These are phyloP conservation scores for Trametes polyzona DNA, from an alignment of 1,284 basidiomycete genomes.

Conservation along the genomic window DNA sequence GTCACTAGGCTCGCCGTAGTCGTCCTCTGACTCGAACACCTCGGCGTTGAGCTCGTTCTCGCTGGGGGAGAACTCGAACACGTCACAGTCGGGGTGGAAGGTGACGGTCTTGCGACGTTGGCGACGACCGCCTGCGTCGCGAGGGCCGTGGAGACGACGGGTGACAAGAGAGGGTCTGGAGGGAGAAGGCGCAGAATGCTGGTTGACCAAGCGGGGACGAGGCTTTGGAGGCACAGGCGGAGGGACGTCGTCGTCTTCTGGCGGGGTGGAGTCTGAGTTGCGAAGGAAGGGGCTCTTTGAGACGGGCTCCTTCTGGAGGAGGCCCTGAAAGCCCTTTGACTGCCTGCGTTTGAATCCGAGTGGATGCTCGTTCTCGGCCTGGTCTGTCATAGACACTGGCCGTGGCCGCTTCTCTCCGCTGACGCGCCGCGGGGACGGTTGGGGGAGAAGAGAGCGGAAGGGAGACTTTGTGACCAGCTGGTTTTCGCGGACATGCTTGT, in stretches of 20 bases:
- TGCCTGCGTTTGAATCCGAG: conserved; percentile 72
- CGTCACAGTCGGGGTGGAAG: conserved; percentile 85
- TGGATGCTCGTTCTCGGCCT: conserved; percentile 76
- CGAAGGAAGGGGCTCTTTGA: conserved; percentile 84
- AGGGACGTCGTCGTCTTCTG: conserved; percentile 30
- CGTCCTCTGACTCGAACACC: conserved; percentile 49
- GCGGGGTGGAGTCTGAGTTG: conserved; percentile 28
- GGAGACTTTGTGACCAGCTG: conserved; percentile 89
- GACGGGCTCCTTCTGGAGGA: conserved; percentile 77
- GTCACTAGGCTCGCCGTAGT: conserved; percentile 47
- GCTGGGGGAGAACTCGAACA: conserved; percentile 82
- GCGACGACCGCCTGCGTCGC: conserved; percentile 59
- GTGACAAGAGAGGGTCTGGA: conserved; percentile 78
- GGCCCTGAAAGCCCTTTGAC: conserved; percentile 74
- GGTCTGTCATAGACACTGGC: conserved; percentile 66
- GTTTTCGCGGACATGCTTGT: conserved; percentile 80
- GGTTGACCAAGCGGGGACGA: conserved; percentile 18
- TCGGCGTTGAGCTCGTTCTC: conserved; percentile 44
- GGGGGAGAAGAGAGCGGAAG: conserved; percentile 72
- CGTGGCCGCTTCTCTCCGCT: conserved; percentile 77
- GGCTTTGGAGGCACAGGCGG: conserved; percentile 35
- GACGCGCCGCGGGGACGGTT: conserved; percentile 55
- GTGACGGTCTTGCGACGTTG: conserved; percentile 81
- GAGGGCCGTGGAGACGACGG: conserved; percentile 82
- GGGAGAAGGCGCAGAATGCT: conserved; percentile 50